These are phyloP conservation scores for Linderniella brevidens DNA, from an alignment of 257 asterid species.

Conservation along the genomic window DNA sequence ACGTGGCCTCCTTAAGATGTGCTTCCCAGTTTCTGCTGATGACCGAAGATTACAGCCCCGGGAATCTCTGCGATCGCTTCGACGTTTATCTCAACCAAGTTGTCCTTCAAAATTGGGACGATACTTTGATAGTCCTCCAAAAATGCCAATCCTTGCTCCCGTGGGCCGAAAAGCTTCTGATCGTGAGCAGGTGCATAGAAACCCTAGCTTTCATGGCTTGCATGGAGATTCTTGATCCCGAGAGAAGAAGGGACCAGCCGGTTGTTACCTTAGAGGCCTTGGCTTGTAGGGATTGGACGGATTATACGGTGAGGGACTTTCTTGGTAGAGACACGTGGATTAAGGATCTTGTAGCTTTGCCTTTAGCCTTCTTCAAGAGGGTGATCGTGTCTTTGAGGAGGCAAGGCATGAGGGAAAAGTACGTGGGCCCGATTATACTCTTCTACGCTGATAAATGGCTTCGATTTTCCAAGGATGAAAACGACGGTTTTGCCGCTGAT, in stretches of 20 bases:
- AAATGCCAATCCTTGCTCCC: constrained; percentile 44
- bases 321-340: constrained; percentile 43
- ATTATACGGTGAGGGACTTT: constrained; percentile 19
- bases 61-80: constrained; percentile 44
- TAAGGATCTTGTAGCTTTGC: constrained; percentile 45
- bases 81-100: constrained; percentile 66
- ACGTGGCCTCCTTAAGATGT: constrained; percentile 50
- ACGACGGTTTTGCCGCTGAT: constrained; percentile 4
- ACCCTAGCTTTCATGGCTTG: constrained; percentile 78
- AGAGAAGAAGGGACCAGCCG: constrained; percentile 45
- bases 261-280: constrained; percentile 32
- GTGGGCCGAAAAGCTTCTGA: constrained; percentile 42
- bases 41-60: constrained; percentile 30
- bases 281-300: constrained; percentile 25
- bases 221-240: constrained; percentile 84
- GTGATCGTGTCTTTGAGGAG: constrained; percentile 49
- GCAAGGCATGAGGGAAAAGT: constrained; percentile 70
- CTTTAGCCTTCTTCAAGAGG: constrained; percentile 42
- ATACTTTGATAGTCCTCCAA: constrained; percentile 43
- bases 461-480: constrained; percentile 8
- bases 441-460: constrained; percentile 42
- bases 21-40: constrained; percentile 55
- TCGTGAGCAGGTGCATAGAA: constrained; percentile 66
- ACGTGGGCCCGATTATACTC: constrained; percentile 45
- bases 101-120: constrained; percentile 54